Conservation (phyloP, 306 rosid species). For the Astragalus membranaceus region DNA sequence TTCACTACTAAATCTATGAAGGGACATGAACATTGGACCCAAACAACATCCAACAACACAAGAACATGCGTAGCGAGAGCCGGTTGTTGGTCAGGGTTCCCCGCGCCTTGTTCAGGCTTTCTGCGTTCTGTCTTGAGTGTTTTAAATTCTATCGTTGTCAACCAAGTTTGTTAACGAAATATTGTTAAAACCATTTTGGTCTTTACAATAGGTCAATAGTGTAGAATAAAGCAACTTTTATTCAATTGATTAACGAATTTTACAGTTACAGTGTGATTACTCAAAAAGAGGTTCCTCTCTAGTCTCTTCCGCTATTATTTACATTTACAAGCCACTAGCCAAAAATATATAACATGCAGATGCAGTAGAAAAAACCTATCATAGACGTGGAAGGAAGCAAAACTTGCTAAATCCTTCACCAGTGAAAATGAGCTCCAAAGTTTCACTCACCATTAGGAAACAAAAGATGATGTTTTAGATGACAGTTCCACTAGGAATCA, state of each 20-base stretch:
- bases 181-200: not conserved
- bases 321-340: slow-evolving; percentile 41
- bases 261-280: slow-evolving; percentile 21
- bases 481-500: slow-evolving; percentile 80
- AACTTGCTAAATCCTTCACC: not conserved
- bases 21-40: too few species aligned
- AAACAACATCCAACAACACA: too few species aligned
- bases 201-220: not conserved
- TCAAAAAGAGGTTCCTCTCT: slow-evolving; percentile 16
- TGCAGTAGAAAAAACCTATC: slow-evolving; percentile 11
- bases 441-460: not conserved
- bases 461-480: slow-evolving; percentile 26
- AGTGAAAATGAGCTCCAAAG: not conserved
- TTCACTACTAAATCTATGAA: too few species aligned
- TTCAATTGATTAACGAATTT: slow-evolving; percentile 32
- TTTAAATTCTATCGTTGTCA: too few species aligned
- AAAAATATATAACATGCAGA: slow-evolving; percentile 30
- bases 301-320: slow-evolving; percentile 39
- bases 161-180: too few species aligned
- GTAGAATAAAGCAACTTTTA: slow-evolving; percentile 10
- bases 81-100: too few species aligned
- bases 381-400: not conserved
- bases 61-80: too few species aligned
- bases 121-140: too few species aligned
- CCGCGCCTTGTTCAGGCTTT: too few species aligned